Conservation (phyloP, 768 basidiomycete species). For the Clavulina sp. region DNA sequence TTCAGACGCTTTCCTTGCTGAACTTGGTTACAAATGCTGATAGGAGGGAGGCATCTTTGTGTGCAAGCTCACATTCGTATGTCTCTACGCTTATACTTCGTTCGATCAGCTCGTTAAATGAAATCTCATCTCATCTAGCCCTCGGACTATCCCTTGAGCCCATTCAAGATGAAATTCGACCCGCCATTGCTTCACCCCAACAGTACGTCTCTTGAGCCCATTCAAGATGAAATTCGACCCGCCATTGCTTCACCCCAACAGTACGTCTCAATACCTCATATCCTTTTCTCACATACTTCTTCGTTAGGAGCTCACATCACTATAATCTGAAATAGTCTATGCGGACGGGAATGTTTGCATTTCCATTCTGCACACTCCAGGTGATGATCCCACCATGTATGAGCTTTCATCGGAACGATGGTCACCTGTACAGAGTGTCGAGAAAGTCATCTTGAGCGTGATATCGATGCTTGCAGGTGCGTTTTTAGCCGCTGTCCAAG, state of each 20-base stretch:
- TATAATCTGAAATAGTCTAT: slow-evolving; percentile 78
- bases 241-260: background rate
- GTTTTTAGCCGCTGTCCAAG: slow-evolving; percentile 13
- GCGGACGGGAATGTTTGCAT: slow-evolving; percentile 95
- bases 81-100: slow-evolving; percentile 18
- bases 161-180: slow-evolving; percentile 99
- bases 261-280: too few relatives aligned
- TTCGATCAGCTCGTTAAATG: background rate
- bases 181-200: slow-evolving; percentile 97
- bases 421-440: slow-evolving; percentile 97
- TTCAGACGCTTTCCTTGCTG: background rate
- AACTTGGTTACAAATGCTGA: too few relatives aligned
- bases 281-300: too few relatives aligned
- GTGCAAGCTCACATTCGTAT: slow-evolving; percentile 80
- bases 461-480: slow-evolving; percentile 91
- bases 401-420: slow-evolving; percentile 92
- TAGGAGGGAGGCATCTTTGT: slow-evolving; percentile 92
- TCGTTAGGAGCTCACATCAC: background rate
- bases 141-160: slow-evolving; percentile 85
- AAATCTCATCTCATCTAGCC: slow-evolving; percentile 32
- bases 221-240: background rate
- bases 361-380: slow-evolving; percentile 86
- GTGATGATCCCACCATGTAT: slow-evolving; percentile 83
- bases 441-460: slow-evolving; percentile 91
- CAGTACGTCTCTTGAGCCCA: slow-evolving; percentile 36